Evolutionary conservation across 306 rosid species (phyloP), one percentile per base, ranked within the genome.

Genomic region (Luffa acutangula): DNA sequence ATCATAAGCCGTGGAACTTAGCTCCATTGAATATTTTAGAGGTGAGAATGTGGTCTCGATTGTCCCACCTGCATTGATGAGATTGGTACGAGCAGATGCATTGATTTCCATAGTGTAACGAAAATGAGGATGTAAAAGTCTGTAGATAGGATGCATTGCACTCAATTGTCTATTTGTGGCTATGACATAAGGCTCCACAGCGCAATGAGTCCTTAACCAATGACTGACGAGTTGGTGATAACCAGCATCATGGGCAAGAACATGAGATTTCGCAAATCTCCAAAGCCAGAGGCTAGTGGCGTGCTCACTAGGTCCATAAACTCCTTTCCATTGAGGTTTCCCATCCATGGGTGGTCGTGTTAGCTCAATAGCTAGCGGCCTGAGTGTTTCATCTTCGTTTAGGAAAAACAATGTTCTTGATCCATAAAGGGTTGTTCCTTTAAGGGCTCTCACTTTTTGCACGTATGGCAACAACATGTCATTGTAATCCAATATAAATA

Each of bases 31-130:
- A 75, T 87, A 87, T 49, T 91, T 87, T 0, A 48, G 66, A 0
- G 97, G 95, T 2, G 86, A 10, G 84, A 93, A 93, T 34, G 84
- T 20, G 3, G 14, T 20, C 80, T 93, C 96, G 9, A 94, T 89
- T 33, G 86, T 66, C 15, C 98, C 97, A 3, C 62, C 84, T 1
- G 85, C 89, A 69, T 89, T 92, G 78, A 94, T 34, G 0, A 94
- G 87, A 0, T 87, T 84, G 20, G 66, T 73, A 1, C 98, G 93
- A 20, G 98, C 98, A 8, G 88, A 84, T 2, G 92, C 92, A 73
- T 94, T 94, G 65, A 94, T 94, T 81, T 94, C 97, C 92, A 90
- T 86, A 2, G 98, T 94, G 87, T 90, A 94, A 51, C 98, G 77
- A 58, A 94, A 90, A 84, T 94, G 98, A 10, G 98, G 98, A 36